phyloP scores from a whole-genome alignment of 2,329 filamentous ascomycete species.

The Colletotrichum sp. region DNA sequence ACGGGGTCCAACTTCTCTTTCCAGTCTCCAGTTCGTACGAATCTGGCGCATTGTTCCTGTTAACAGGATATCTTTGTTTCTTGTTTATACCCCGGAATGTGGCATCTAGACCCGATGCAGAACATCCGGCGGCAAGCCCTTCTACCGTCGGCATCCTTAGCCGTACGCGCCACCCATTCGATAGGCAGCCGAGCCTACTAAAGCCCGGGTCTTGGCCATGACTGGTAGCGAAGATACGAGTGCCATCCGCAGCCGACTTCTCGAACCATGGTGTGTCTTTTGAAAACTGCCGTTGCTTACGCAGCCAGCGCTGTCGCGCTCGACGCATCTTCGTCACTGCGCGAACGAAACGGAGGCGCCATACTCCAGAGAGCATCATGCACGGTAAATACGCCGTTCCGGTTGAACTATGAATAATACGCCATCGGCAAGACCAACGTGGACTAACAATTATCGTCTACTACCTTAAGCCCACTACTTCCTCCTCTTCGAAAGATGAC shows the following conservation, averaged over 20 bases:
- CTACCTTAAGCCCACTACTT: not conserved
- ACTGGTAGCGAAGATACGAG: not conserved
- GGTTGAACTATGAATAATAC: not conserved
- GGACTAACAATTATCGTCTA: not conserved
- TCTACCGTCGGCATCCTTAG: not conserved
- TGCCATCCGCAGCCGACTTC: not conserved
- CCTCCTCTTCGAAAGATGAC: constrained; percentile 36
- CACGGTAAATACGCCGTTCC: not conserved
- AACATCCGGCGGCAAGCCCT: not conserved
- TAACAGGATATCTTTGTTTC: not conserved
- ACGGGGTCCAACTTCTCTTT: not conserved
- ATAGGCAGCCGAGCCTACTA: not conserved
- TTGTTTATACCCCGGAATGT: not conserved
- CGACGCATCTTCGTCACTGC: not conserved
- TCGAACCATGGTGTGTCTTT: not conserved
- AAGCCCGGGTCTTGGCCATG: not conserved
- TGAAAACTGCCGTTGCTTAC: not conserved
- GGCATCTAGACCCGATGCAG: not conserved
- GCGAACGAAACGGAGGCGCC: not conserved
- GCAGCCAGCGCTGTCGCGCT: not conserved
- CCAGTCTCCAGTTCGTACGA: not conserved
- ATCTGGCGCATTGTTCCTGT: not conserved
- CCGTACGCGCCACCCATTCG: not conserved
- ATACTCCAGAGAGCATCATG: not conserved
- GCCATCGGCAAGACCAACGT: not conserved